Conservation (phyloP, 225 moss, liverwort and hornwort species). For the Sphagnum tenellum region DNA sequence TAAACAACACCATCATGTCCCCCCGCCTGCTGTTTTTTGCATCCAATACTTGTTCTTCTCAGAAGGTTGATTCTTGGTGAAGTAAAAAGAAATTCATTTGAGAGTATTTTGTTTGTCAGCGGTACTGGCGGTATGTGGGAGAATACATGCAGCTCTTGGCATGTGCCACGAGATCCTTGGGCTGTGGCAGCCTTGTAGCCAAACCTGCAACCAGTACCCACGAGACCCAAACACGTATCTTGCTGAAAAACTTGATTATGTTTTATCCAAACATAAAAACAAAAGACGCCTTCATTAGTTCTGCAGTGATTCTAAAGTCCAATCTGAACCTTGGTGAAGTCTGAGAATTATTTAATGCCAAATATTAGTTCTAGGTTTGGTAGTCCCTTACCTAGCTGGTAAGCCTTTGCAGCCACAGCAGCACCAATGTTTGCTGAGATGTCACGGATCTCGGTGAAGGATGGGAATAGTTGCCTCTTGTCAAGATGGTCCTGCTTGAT, state of each 20-base stretch:
- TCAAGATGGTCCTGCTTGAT: slow-evolving; percentile 73
- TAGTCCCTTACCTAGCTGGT: slow-evolving; percentile 51
- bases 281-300: background rate
- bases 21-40: no score
- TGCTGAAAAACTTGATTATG: background rate
- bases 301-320: no score
- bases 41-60: no score
- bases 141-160: slow-evolving; percentile 79
- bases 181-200: slow-evolving; percentile 67
- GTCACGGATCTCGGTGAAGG: slow-evolving; percentile 63
- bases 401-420: slow-evolving; percentile 73
- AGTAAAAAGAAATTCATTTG: no score
- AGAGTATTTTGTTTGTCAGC: no score
- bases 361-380: no score
- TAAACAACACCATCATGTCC: no score
- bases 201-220: slow-evolving; percentile 41
- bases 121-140: slow-evolving; percentile 45
- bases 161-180: slow-evolving; percentile 59
- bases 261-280: background rate
- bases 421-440: slow-evolving; percentile 85
- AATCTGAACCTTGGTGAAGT: no score
- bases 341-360: no score
- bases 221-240: background rate
- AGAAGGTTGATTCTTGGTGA: no score
- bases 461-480: slow-evolving; percentile 70